Base-by-base conservation (phyloP, 1,284 basidiomycete genomes). In the Sphagnurus paluster region DNA sequence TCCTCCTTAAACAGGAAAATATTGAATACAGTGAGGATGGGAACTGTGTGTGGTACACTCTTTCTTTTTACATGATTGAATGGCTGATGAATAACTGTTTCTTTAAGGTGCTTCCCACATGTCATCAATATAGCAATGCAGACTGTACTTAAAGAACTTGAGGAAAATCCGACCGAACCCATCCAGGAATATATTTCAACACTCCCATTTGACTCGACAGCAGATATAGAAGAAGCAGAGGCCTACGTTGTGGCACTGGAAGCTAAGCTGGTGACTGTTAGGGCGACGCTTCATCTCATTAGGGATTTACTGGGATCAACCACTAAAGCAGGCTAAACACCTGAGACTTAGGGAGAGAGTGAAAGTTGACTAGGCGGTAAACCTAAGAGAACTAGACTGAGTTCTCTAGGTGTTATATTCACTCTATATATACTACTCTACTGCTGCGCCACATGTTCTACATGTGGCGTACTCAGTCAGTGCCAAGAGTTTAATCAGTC, bases 71-170 rank as follows among this genome's bases (percentile, higher is more conserved):
- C 11, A 26, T 26, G 7, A 26, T 7, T 26, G 6, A 11, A 26
- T 26, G 14, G 28, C 7, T 30, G 28, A 30, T 14, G 11, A 13
- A 4, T 3, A 13, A 13, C 14, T 13, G 2, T 30, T 30, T 30
- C 11, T 14, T 29, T 24, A n/a, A 65, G 62, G 9, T 65, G 62
- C 43, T 64, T 63, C 41, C 60, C 56, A 0, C 62, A 63, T 46
- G 48, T 61, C 21, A 46, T 64, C 28, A 64, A 64, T 34, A 52
- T 60, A 13, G 52, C 56, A 4, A 23, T 14, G 9, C 37, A 44
- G 40, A 42, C 17, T 55, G 56, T 45, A 13, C 13, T 10, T 24
- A 39, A 24, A 49, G 52, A 19, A 44, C 58, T 13, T 19, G 38
- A 35, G 24, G 37, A 38, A 24, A 25, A 38, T n/a, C 21, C 23